Conservation (phyloP, 805 yeast genomes). For the Debaryomyces prosopidis region DNA sequence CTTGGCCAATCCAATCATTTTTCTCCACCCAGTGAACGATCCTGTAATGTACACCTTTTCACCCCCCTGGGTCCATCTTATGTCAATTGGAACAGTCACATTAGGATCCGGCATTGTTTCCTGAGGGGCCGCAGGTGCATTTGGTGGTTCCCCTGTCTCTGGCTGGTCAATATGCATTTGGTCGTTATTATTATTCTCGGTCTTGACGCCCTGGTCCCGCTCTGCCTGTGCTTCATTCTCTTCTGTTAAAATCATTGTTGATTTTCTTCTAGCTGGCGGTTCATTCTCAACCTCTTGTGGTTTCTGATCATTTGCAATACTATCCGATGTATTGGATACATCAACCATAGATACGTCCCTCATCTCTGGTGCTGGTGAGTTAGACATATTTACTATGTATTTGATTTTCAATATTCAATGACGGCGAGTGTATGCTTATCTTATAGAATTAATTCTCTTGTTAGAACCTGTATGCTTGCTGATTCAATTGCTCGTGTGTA, state of each 20-base stretch:
- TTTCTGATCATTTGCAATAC: background rate
- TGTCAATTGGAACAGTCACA: conserved; percentile 55
- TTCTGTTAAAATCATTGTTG: conserved; percentile 70
- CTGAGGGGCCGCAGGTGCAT: background rate
- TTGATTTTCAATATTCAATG: no score
- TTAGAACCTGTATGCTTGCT: background rate
- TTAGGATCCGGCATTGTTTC: conserved; percentile 21
- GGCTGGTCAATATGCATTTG: conserved; percentile 19
- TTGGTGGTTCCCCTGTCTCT: background rate
- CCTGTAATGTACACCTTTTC: conserved; percentile 94
- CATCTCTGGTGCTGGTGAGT: conserved; percentile 7
- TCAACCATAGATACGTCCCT: conserved; percentile 47
- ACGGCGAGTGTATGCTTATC: no score
- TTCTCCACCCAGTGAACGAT: conserved; percentile 96
- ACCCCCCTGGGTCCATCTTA: conserved; percentile 97
- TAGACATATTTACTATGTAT: conserved; percentile 3
- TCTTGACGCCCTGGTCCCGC: conserved; percentile 5
- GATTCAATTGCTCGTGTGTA: background rate
- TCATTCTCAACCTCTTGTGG: conserved; percentile 3
- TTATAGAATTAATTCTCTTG: no score
- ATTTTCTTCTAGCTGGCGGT: conserved; percentile 54
- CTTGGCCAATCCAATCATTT: conserved; percentile 84
- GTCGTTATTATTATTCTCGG: conserved; percentile 6
- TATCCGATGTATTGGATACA: conserved; percentile 31
- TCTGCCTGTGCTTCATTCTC: conserved; percentile 47